A percentile compares a stretch with the other conserved stretches of the same genome.
Evolutionary conservation across 257 asterid species (phyloP).

Genomic region (Coffea eugenioides): DNA sequence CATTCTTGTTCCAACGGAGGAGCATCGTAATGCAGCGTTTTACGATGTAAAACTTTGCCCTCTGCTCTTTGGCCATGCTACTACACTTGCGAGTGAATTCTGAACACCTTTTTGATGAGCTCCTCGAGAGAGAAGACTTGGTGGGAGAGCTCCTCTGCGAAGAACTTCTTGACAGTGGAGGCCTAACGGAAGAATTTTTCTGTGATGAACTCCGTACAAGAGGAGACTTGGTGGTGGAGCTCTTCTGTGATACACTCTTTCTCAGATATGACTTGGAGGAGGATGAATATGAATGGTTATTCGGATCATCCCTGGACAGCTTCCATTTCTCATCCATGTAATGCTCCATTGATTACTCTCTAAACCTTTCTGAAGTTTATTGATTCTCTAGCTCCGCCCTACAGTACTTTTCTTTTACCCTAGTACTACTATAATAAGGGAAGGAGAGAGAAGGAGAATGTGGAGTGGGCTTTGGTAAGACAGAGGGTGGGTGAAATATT

Average conservation of each 20-base stretch:
- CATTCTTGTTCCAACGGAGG: slow-evolving; percentile 65
- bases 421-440: not conserved
- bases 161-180: slow-evolving; percentile 41
- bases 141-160: slow-evolving; percentile 48
- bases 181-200: slow-evolving; percentile 41
- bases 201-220: slow-evolving; percentile 30
- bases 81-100: slow-evolving; percentile 66
- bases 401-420: slow-evolving; percentile 11
- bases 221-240: slow-evolving; percentile 35
- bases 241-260: slow-evolving; percentile 52
- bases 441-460: not conserved
- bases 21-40: slow-evolving; percentile 83
- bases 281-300: slow-evolving; percentile 27
- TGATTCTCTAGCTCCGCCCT: not conserved
- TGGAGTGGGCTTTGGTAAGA: not conserved
- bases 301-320: slow-evolving; percentile 51
- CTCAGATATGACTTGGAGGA: slow-evolving; percentile 38
- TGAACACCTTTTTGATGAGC: slow-evolving; percentile 47
- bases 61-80: slow-evolving; percentile 79
- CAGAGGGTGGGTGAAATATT: slow-evolving; percentile 26
- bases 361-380: not conserved
- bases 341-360: slow-evolving; percentile 44
- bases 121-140: slow-evolving; percentile 45
- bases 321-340: slow-evolving; percentile 77
- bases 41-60: slow-evolving; percentile 75